Base-by-base conservation (phyloP, 805 yeast species). In the Ogataea populi-albae region DNA sequence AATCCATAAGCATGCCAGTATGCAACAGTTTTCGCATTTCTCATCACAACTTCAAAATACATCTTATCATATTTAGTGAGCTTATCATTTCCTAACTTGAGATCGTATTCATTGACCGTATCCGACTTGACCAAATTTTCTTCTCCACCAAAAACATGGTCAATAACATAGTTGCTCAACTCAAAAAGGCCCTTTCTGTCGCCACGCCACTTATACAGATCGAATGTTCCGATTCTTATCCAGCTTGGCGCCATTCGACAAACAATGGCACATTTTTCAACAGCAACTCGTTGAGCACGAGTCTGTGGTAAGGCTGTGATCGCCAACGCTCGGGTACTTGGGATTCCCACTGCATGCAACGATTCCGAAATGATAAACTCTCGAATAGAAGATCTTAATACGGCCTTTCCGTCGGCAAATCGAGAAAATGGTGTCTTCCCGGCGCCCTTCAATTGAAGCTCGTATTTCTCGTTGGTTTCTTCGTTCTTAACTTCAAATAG, bases 391-490 rank as follows among this genome's bases (percentile, higher is more conserved):
- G 97, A 87, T 42, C 96, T 64, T 21, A 91, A 52, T 5, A 88
- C 95, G 0, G 98, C 97, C 54, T 86, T 87, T 4, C 98, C 98
- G 62, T 91, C 98, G 1, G 96, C 98, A 68, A 89, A 91, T 41
- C 98, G 71, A 0, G 95, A 84, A 57, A 73, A 91, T 1, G 98
- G 96, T 0, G 98, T 91, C 46, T 75, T 66, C 0, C 98, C 98
- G 3, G 93, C 78, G 0, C 98, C 98, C 63, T 91, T 91, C 44
- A 91, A 62, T 62, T 91, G 98, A 2, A 91, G 47, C 45, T 81
- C 91, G 49, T 70, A 80, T 23, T 61, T 57, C 17, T 52, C 47
- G 5, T 71, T 59, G 15, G 73, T 68, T 3, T 41, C 46, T 2
- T 49, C 50, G 46, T 75, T 78, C 5, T 70, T 68, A 0, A 82